Evolutionary conservation across 2,329 filamentous ascomycete species (phyloP), one percentile per base, ranked within the genome.

Genomic region (Paracoccidioides lutzii): DNA sequence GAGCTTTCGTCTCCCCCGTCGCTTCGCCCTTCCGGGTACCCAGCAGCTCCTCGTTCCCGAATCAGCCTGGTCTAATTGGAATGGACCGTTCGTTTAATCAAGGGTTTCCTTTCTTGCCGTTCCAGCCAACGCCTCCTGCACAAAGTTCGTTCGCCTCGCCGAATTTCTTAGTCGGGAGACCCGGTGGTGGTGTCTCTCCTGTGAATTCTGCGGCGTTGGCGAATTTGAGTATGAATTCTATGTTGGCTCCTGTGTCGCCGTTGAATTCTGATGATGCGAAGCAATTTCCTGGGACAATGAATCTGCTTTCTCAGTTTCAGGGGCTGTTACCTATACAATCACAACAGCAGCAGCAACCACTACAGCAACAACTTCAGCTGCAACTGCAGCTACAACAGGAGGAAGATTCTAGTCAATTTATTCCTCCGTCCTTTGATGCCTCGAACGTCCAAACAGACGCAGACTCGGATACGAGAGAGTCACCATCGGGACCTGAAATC

Each of bases 1-100:
- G 78, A 38, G 83, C 86, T 8, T 78, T 86, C 44, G 78, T 82
- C 2, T 93, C 90, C 4, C 88, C 90, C 1, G 79, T 90, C 1
- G 79, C 81, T 5, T 84, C 86, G 4, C 71, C 69, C 1, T 88
- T 88, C 60, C 76, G 78, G 50, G 77, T 75, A 57, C 76, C 79
- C 52, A 77, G 76, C 14, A 77, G 81, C 22, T 60, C 59, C 50
- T 57, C 59, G 15, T 61, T 60, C 40, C 54, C 59, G 7, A 57
- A 52, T 30, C 55, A 56, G 22, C 51, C 55, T 35, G 52, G 50
- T 46, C 79, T 86, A 57, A 78, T 83, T 42, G 75, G 79, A 9
- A 76, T 76, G 44, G 79, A 80, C 54, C 72, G 74, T 58, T 72
- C 80, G n/a, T 78, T 82, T 59, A 72, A 76, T 40, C 84, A 85